Conservation (phyloP, 106 monocot species). For the Acorus gramineus region DNA sequence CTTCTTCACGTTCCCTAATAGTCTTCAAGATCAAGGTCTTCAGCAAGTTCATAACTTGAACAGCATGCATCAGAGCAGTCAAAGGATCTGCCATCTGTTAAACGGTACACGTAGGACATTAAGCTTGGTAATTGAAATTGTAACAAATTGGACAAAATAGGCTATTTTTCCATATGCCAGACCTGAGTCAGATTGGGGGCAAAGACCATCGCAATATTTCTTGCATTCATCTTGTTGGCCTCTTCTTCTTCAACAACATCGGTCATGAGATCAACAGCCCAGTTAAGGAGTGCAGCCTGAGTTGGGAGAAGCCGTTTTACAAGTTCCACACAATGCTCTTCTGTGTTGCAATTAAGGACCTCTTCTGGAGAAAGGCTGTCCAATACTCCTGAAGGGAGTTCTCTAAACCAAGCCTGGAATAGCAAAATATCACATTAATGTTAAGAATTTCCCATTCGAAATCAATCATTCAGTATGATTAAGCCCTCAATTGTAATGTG, state of each 20-base stretch:
- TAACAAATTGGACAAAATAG: neutral
- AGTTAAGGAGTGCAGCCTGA: constrained; percentile 66
- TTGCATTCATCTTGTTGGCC: constrained; percentile 88
- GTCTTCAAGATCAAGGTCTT: constrained; percentile 71
- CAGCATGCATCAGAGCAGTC: constrained; percentile 94
- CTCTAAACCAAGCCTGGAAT: constrained; percentile 91
- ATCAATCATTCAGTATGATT: neutral
- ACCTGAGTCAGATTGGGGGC: constrained; percentile 99
- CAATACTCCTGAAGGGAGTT: constrained; percentile 80
- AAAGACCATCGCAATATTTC: constrained; percentile 98
- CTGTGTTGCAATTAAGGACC: constrained; percentile 81
- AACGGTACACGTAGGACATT: neutral
- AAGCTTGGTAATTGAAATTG: neutral
- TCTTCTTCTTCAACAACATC: constrained; percentile 94
- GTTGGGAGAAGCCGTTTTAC: constrained; percentile 59
- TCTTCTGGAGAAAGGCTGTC: constrained; percentile 85
- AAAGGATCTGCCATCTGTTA: constrained; percentile 95
- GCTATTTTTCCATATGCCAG: neutral
- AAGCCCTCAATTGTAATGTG: neutral
- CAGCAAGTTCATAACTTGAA: constrained; percentile 95
- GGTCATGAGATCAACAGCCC: constrained; percentile 92
- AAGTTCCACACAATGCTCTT: constrained; percentile 71
- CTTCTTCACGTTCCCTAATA: constrained; percentile 69
- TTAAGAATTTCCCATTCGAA: neutral
- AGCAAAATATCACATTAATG: neutral